phyloP scores from a whole-genome alignment of 2,329 filamentous ascomycete genomes.

The Venturiaceae sp. region DNA sequence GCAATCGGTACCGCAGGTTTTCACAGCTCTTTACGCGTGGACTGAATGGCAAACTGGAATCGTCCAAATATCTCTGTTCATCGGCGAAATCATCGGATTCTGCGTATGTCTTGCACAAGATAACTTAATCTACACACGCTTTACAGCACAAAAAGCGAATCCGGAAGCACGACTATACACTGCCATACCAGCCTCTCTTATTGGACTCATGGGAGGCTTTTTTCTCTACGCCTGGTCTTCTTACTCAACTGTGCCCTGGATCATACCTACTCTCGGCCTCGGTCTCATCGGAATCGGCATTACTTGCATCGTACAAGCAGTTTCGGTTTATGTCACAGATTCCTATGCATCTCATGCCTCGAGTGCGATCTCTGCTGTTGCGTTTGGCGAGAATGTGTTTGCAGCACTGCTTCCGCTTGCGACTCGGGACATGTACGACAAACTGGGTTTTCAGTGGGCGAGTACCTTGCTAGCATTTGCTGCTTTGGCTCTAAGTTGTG shows the following conservation, averaged over 20 bases:
- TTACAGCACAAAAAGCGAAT: constrained; percentile 20
- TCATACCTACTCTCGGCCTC: constrained; percentile 36
- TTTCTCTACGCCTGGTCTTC: constrained; percentile 43
- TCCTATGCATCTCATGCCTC: constrained; percentile 40
- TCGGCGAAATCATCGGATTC: constrained; percentile 36
- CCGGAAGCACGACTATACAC: constrained; percentile 36
- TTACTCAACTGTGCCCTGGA: constrained; percentile 34
- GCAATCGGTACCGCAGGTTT: constrained; percentile 36
- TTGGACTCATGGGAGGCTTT: constrained; percentile 38
- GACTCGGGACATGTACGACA: constrained; percentile 36
- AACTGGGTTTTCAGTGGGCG: constrained; percentile 39
- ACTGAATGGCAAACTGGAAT: constrained; percentile 32
- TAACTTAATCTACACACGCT: constrained; percentile 11
- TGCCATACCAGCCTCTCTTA: constrained; percentile 31
- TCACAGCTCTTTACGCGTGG: constrained; percentile 29
- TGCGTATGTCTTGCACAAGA: constrained; percentile 25
- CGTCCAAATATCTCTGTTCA: constrained; percentile 33
- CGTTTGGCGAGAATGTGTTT: constrained; percentile 38
- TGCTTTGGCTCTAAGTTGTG: constrained; percentile 31
- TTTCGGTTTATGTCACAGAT: constrained; percentile 41
- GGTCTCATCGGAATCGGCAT: constrained; percentile 40
- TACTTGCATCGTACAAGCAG: constrained; percentile 34
- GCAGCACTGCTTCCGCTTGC: constrained; percentile 39
- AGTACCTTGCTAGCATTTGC: constrained; percentile 37
- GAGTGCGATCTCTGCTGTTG: constrained; percentile 38